Percentiles rank a stretch among this genome's conserved stretches.
Evolutionary conservation across 768 basidiomycete species (phyloP).

Genomic region (Mycena latifolia): DNA sequence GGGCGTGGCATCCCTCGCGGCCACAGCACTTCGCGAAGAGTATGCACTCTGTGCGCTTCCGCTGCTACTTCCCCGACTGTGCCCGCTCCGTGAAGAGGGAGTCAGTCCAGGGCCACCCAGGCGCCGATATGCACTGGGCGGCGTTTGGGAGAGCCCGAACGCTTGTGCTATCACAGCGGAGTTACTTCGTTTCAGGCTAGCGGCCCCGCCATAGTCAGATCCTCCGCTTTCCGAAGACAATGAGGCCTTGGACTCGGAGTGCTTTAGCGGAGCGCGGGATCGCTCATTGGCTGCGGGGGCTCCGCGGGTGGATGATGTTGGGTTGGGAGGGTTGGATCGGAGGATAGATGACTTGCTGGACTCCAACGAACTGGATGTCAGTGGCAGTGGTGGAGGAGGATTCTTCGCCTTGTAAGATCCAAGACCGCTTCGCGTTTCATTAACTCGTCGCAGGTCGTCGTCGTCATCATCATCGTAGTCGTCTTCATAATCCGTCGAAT

Average conservation of each 20-base stretch:
- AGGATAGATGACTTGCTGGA: conserved; percentile 2
- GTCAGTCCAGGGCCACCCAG: conserved; percentile 54
- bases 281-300: not conserved
- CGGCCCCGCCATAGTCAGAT: conserved; percentile 9
- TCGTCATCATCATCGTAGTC: conserved; percentile 44
- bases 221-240: conserved; percentile 24
- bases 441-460: conserved; percentile 28
- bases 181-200: conserved; percentile 43
- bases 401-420: conserved; percentile 2
- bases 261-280: not conserved
- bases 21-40: conserved; percentile 42
- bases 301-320: conserved; percentile 1
- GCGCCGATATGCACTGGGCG: conserved; percentile 52
- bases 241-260: not conserved
- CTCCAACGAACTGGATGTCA: not conserved
- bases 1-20: conserved; percentile 34
- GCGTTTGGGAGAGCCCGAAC: conserved; percentile 56
- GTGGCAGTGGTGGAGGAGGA: conserved; percentile 15
- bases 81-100: conserved; percentile 37
- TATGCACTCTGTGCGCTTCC: conserved; percentile 45
- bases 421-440: conserved; percentile 24
- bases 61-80: conserved; percentile 41
- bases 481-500: conserved; percentile 60
- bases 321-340: conserved; percentile 6
- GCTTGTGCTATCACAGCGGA: conserved; percentile 57